Evolutionary conservation across 257 asterid genomes (phyloP).

Genomic region (Pogostemon cablin): DNA sequence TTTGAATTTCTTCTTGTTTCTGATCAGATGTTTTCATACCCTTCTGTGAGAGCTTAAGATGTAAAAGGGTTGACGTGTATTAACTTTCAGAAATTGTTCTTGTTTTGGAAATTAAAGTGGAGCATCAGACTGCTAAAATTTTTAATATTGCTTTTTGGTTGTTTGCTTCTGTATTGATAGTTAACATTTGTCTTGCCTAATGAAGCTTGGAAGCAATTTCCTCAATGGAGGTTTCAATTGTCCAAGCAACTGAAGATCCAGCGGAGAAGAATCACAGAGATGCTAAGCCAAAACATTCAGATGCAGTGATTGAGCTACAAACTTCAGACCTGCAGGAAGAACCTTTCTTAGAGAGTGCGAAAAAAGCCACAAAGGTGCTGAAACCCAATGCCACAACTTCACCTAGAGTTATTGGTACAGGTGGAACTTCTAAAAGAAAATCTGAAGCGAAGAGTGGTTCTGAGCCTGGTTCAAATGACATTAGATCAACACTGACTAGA

Average conservation of each 20-base stretch:
- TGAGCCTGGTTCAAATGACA: conserved; percentile 40
- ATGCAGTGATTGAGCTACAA: conserved; percentile 29
- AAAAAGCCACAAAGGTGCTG: conserved; percentile 42
- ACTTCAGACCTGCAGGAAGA: conserved; percentile 38
- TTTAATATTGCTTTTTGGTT: conserved; percentile 10
- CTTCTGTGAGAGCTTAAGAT: conserved; percentile 8
- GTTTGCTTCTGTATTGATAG: conserved; percentile 12
- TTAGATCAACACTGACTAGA: conserved; percentile 54
- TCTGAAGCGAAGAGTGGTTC: conserved; percentile 42
- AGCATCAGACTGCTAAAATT: conserved; percentile 25
- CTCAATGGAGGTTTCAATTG: conserved; percentile 49
- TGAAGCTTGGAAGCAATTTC: conserved; percentile 22
- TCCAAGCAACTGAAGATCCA: conserved; percentile 43
- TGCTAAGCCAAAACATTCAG: conserved; percentile 33
- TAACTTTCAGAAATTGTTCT: neutral
- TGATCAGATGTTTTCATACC: neutral
- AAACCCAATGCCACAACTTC: conserved; percentile 43
- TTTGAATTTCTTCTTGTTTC: conserved; percentile 1
- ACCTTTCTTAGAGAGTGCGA: conserved; percentile 44
- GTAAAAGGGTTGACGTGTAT: neutral
- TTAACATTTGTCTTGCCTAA: neutral
- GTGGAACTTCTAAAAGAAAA: conserved; percentile 46
- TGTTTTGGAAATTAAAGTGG: conserved; percentile 13
- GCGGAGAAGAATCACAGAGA: conserved; percentile 37
- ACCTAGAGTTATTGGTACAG: conserved; percentile 36